phyloP scores from a whole-genome alignment of 768 basidiomycete species.

The Mycena amicta region DNA sequence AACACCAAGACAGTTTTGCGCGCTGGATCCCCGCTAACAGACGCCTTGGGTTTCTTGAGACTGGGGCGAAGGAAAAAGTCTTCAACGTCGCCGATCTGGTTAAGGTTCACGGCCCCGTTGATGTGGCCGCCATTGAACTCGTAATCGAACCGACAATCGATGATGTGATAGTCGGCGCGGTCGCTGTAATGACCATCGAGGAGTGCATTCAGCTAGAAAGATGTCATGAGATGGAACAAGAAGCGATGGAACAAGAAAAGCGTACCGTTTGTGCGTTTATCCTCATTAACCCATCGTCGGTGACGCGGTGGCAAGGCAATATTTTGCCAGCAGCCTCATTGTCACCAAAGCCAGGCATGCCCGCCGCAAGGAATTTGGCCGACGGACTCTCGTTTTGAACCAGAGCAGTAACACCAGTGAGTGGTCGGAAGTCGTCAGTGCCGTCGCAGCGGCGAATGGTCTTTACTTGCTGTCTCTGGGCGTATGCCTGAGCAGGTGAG shows the following conservation, averaged over 20 bases:
- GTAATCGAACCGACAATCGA: conserved; percentile 98
- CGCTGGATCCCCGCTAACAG: conserved; percentile 70
- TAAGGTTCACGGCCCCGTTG: conserved; percentile 88
- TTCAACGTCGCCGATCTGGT: conserved; percentile 77
- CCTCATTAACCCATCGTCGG: conserved; percentile 94
- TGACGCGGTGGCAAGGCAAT: conserved; percentile 89
- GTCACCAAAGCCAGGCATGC: conserved; percentile 86
- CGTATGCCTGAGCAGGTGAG: conserved; percentile 81
- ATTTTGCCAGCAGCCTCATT: conserved; percentile 93
- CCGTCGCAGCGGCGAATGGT: conserved; percentile 81
- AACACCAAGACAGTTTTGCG: conserved; percentile 89
- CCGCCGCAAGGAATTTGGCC: conserved; percentile 56
- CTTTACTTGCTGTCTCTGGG: conserved; percentile 74
- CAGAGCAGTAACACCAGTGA: conserved; percentile 66
- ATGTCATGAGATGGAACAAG: conserved; percentile 14
- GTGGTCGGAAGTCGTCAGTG: conserved; percentile 76
- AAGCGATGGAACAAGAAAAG: too few species aligned
- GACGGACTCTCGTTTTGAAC: conserved; percentile 60
- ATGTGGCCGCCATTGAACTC: conserved; percentile 95
- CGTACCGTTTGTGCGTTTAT: conserved; percentile 76
- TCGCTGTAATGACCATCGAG: conserved; percentile 73
- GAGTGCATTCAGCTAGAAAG: conserved; percentile 69
- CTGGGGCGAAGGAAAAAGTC: conserved; percentile 70
- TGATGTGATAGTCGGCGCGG: conserved; percentile 68
- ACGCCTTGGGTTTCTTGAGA: conserved; percentile 61